Conservation (phyloP, 2,329 filamentous ascomycete species). For the Macroventuria anomochaeta region DNA sequence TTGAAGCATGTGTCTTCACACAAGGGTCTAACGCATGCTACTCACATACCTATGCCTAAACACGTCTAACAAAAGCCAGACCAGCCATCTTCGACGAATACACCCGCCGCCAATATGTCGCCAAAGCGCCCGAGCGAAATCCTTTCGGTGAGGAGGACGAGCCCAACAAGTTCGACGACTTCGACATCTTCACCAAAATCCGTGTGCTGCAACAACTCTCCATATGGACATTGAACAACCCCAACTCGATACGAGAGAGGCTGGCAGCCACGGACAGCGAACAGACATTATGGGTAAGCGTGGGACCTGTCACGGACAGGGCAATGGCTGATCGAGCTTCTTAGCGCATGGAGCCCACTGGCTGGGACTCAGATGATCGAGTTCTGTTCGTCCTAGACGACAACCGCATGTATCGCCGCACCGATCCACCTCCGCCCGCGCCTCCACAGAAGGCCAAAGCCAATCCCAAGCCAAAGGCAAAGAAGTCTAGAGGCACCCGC, state of each 20-base stretch:
- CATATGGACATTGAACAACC: constrained; percentile 85
- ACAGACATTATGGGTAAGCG: constrained; percentile 80
- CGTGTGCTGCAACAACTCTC: constrained; percentile 86
- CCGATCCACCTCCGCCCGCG: constrained; percentile 71
- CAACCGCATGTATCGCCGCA: constrained; percentile 86
- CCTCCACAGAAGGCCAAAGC: constrained; percentile 61
- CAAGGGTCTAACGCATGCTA: constrained; percentile 81
- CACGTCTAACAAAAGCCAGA: constrained; percentile 55
- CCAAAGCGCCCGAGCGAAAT: constrained; percentile 80
- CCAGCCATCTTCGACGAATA: constrained; percentile 92
- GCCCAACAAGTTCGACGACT: constrained; percentile 76
- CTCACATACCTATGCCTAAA: background rate
- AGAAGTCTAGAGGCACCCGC: constrained; percentile 63
- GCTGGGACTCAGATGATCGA: constrained; percentile 87
- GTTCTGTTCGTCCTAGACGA: constrained; percentile 92
- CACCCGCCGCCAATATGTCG: constrained; percentile 82
- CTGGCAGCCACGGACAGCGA: constrained; percentile 85
- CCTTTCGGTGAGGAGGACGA: constrained; percentile 82
- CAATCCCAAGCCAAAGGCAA: constrained; percentile 60
- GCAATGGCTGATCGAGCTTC: constrained; percentile 28
- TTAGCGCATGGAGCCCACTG: constrained; percentile 76
- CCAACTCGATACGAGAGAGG: constrained; percentile 83
- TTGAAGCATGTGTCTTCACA: constrained; percentile 95
- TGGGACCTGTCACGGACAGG: background rate
- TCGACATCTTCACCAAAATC: constrained; percentile 84